Percentiles rank a stretch among this genome's conserved stretches.
phyloP scores from a whole-genome alignment of 2,329 filamentous ascomycete genomes.

The Penicillium sp. region DNA sequence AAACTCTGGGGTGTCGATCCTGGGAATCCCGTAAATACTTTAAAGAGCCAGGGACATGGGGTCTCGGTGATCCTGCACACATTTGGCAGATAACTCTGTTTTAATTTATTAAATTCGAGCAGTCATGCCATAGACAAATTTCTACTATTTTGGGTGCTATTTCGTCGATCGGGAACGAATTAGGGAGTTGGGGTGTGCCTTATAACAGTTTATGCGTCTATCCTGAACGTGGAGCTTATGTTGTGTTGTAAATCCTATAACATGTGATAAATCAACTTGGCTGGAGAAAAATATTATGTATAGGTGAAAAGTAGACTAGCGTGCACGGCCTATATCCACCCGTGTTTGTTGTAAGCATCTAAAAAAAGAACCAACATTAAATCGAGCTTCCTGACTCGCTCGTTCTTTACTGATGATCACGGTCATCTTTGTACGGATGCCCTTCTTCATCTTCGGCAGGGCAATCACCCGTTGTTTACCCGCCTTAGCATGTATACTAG shows the following conservation, averaged over 20 bases:
- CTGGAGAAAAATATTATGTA: too few species aligned
- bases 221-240: background rate
- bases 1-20: background rate
- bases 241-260: background rate
- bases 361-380: slow-evolving; percentile 24
- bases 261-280: background rate
- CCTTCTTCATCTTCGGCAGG: background rate
- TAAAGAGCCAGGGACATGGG: background rate
- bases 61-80: background rate
- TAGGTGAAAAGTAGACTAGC: background rate
- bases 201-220: background rate
- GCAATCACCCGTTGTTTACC: background rate
- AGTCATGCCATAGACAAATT: background rate
- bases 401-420: background rate
- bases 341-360: slow-evolving; percentile 2
- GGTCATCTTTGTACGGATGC: background rate
- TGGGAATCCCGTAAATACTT: background rate
- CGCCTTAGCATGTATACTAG: background rate
- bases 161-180: background rate
- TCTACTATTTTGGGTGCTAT: background rate
- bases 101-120: background rate
- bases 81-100: background rate
- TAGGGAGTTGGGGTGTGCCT: background rate
- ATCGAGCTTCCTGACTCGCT: slow-evolving; percentile 10
- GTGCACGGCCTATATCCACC: background rate